These are phyloP conservation scores for Rhodotorula kratochvilovae DNA, from an alignment of 768 basidiomycete genomes.

Conservation along the genomic window DNA sequence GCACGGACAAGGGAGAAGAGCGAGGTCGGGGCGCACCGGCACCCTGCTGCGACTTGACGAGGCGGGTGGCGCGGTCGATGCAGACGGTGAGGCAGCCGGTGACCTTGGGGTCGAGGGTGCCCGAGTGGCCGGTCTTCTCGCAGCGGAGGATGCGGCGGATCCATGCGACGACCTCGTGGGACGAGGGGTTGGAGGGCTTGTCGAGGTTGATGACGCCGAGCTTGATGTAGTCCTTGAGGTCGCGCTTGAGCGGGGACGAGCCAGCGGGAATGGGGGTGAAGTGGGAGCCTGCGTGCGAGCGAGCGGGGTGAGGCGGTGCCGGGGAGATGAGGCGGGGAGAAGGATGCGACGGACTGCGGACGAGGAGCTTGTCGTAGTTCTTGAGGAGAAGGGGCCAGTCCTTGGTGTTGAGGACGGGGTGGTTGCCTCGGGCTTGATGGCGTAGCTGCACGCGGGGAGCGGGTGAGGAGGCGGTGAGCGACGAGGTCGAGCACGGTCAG, in stretches of 20 bases:
- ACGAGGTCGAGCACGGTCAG: background rate
- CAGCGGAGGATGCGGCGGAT: conserved; percentile 89
- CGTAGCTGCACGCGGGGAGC: conserved; percentile 12
- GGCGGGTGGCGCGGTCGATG: conserved; percentile 93
- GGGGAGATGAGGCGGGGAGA: background rate
- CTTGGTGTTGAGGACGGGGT: conserved; percentile 84
- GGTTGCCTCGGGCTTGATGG: conserved; percentile 63
- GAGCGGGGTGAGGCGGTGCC: background rate
- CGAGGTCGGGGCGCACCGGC: conserved; percentile 59
- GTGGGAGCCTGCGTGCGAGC: conserved; percentile 74
- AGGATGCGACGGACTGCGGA: conserved; percentile 10
- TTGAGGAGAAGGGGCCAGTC: conserved; percentile 97
- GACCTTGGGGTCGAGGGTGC: conserved; percentile 97
- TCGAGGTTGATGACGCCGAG: conserved; percentile 98
- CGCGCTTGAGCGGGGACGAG: conserved; percentile 89
- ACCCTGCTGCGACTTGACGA: conserved; percentile 97
- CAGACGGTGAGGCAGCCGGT: conserved; percentile 98
- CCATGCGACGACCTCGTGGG: conserved; percentile 99
- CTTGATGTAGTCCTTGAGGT: conserved; percentile 87
- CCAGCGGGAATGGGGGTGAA: conserved; percentile 96
- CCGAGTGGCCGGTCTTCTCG: conserved; percentile 98
- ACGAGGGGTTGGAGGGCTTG: conserved; percentile 88
- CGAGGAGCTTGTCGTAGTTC: conserved; percentile 81
- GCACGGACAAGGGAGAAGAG: background rate
- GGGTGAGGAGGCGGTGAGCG: background rate